These are phyloP conservation scores for Pelargonium fulgidum DNA, from an alignment of 441 rosid species.

Conservation along the genomic window DNA sequence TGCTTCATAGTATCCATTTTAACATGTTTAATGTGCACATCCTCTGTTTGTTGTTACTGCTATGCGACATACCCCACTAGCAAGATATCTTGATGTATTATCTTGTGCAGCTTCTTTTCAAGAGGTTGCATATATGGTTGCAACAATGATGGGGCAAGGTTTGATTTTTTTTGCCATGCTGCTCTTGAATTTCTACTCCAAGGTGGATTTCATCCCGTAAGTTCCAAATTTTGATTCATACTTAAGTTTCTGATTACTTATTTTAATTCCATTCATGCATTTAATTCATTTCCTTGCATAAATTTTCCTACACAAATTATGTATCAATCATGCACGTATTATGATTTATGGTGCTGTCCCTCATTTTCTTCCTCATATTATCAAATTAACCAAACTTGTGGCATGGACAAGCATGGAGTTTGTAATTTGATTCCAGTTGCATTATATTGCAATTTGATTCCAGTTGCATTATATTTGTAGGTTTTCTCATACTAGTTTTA, in stretches of 20 bases:
- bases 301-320: too few species aligned
- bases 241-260: constrained; percentile 8
- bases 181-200: constrained; percentile 91
- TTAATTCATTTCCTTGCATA: too few species aligned
- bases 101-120: constrained; percentile 51
- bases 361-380: background rate
- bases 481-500: background rate
- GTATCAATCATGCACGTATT: background rate
- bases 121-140: constrained; percentile 77
- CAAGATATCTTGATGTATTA: constrained; percentile 16
- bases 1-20: too few species aligned
- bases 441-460: too few species aligned
- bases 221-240: constrained; percentile 22
- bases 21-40: too few species aligned
- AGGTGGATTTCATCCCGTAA: constrained; percentile 85
- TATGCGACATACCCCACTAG: background rate
- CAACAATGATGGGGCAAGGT: constrained; percentile 74
- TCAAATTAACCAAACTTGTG: background rate
- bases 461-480: too few species aligned
- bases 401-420: too few species aligned
- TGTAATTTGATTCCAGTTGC: too few species aligned
- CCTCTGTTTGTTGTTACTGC: too few species aligned
- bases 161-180: constrained; percentile 89
- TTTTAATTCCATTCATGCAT: background rate
- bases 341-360: background rate